Evolutionary conservation across 139 green algal genomes (phyloP).

Genomic region (Ettlia oleoabundans): DNA sequence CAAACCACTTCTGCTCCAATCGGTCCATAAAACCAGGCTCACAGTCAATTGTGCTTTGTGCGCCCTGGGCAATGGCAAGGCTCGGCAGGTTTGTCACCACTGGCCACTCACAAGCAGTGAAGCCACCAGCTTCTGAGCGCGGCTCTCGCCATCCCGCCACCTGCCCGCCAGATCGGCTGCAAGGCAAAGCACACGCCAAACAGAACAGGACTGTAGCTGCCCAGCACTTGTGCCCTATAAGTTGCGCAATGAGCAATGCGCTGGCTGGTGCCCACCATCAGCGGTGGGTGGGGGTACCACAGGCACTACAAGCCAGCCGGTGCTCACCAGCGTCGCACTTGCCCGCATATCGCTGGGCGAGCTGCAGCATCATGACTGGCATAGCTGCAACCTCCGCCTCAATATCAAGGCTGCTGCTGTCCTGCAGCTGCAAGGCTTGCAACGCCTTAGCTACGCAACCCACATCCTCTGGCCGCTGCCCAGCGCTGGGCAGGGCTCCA

Average conservation of each 20-base stretch:
- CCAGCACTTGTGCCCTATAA: no score
- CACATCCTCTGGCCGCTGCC: conserved; percentile 41
- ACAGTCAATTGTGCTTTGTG: no score
- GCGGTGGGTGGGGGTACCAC: no score
- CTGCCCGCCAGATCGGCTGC: conserved; percentile 33
- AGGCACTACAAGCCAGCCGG: background rate
- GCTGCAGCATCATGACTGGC: conserved; percentile 30
- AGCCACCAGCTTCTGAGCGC: conserved; percentile 47
- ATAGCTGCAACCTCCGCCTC: conserved; percentile 8
- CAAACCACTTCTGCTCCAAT: no score
- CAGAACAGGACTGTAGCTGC: no score
- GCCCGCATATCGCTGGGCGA: conserved; percentile 51
- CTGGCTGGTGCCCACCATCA: no score
- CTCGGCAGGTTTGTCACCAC: background rate
- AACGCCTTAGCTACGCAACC: conserved; percentile 53
- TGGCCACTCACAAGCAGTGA: conserved; percentile 14
- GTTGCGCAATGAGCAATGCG: no score
- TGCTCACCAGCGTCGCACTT: background rate
- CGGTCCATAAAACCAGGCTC: no score
- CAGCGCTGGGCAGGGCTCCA: conserved; percentile 8
- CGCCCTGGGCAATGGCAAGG: background rate
- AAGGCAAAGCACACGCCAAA: background rate
- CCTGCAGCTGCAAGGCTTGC: conserved; percentile 11
- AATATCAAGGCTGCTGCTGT: background rate
- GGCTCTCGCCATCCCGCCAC: conserved; percentile 44